Evolutionary conservation across 2,329 filamentous ascomycete genomes (phyloP), one percentile per base, ranked within the genome.

Genomic region (Periconia digitata): DNA sequence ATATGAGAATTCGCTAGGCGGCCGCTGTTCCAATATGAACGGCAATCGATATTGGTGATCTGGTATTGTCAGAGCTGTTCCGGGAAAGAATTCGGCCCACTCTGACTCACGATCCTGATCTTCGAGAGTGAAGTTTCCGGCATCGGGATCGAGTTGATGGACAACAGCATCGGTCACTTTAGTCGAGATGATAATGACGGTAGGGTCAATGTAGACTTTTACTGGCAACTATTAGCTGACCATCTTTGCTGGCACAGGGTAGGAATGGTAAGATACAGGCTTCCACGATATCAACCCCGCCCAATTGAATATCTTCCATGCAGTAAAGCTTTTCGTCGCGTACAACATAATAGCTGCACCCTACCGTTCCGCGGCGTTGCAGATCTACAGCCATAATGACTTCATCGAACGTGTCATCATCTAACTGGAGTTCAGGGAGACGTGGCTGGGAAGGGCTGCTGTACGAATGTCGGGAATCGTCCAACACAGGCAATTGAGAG

Each of bases 261-360:
- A 27, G 10, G 16, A 3, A 22, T 24, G 12, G 8, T 16, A 17
- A 67, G 74, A 55, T 51, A 77, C 76, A 60, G 40, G 71, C 60
- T 54, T 79, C 74, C 13, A 80, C 63, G 12, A 86, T 74, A 29
- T 89, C 85, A n/a, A 83, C 67, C n/a, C 83, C 85, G 4, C 85
- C 86, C 56, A 84, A 77, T 15, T 82, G 78, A 8, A 89, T 79
- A 57, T 96, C 92, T 64, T 92, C 85, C 64, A 95, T 85, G 37
- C 96, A 77, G 49, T 82, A 86, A 3, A 96, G 71, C 29, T 79
- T 83, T 60, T 89, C 85, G 34, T 90, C 83, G 21, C 79, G 74
- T 6, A 85, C 84, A 40, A 86, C 76, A 64, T 92, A 96, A 64
- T 92, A 95, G 39, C 89, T 86, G 67, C 91, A 96, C 0, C 92